Evolutionary conservation across 352 stramenopile species (phyloP).

Genomic region (Thalassiosira mediterranea): DNA sequence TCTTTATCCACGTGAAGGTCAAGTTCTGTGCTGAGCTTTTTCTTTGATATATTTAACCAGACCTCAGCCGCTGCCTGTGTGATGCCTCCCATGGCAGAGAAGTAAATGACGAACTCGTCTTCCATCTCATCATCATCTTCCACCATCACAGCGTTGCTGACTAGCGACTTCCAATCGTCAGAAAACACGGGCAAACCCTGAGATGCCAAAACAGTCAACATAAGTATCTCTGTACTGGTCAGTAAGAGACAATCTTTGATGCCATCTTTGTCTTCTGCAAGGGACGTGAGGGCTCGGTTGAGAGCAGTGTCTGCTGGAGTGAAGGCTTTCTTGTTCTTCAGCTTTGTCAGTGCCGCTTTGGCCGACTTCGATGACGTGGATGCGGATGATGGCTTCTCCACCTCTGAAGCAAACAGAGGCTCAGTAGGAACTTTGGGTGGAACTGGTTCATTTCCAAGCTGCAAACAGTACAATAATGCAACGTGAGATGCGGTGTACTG

Average conservation of each 20-base stretch:
- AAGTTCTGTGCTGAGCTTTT: conserved; percentile 56
- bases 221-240: conserved; percentile 65
- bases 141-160: conserved; percentile 19
- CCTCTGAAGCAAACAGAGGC: conserved; percentile 41
- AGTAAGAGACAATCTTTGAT: conserved; percentile 46
- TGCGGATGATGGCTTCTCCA: conserved; percentile 34
- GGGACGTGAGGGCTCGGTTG: conserved; percentile 38
- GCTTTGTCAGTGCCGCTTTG: conserved; percentile 46
- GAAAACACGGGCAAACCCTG: conserved; percentile 65
- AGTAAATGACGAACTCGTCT: conserved; percentile 56
- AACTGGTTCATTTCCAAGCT: conserved; percentile 57
- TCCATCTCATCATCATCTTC: conserved; percentile 32
- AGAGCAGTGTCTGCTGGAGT: conserved; percentile 55
- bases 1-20: conserved; percentile 7
- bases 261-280: conserved; percentile 43
- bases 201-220: conserved; percentile 59
- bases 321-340: conserved; percentile 51
- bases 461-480: not conserved
- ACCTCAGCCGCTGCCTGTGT: conserved; percentile 51
- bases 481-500: not conserved
- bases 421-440: conserved; percentile 42
- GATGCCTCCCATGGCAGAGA: conserved; percentile 45
- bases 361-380: conserved; percentile 4
- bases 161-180: conserved; percentile 54
- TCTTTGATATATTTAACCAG: conserved; percentile 46